These are phyloP conservation scores for Ocimum tenuiflorum DNA, from an alignment of 257 asterid genomes.

Conservation along the genomic window DNA sequence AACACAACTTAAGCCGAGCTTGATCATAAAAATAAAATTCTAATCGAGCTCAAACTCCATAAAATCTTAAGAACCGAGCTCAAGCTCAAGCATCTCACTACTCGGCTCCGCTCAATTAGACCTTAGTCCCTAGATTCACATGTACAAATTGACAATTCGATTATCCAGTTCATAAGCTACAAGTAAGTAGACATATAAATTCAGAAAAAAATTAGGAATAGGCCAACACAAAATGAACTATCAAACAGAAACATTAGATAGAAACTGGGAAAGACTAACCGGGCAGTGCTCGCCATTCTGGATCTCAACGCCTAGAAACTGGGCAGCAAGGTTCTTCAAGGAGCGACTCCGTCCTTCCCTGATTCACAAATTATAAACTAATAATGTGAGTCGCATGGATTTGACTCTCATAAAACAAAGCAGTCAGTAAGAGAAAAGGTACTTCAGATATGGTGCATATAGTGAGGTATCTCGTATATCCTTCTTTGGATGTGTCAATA, in stretches of 20 bases:
- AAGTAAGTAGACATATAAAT: too few relatives aligned
- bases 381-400: background rate
- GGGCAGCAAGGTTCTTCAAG: constrained; percentile 65
- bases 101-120: too few relatives aligned
- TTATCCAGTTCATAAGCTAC: background rate
- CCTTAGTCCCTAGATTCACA: too few relatives aligned
- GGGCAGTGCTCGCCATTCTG: constrained; percentile 96
- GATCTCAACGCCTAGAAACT: constrained; percentile 65
- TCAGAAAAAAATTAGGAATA: background rate
- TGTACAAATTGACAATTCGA: background rate
- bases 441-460: constrained; percentile 65
- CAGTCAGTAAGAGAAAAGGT: constrained; percentile 17
- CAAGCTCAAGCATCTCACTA: too few relatives aligned
- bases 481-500: constrained; percentile 84
- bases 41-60: too few relatives aligned
- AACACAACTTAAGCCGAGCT: too few relatives aligned
- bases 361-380: constrained; percentile 28
- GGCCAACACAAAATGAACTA: background rate
- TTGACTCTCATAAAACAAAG: constrained; percentile 13
- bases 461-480: constrained; percentile 87
- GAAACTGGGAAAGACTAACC: constrained; percentile 35
- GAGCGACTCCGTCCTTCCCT: constrained; percentile 89
- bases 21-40: too few relatives aligned
- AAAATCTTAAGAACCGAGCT: too few relatives aligned
- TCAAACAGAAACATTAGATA: background rate